Evolutionary conservation across 495 filamentous ascomycete genomes (phyloP), one percentile per base, ranked within the genome.

Genomic region (Hyaloscypha variabilis): DNA sequence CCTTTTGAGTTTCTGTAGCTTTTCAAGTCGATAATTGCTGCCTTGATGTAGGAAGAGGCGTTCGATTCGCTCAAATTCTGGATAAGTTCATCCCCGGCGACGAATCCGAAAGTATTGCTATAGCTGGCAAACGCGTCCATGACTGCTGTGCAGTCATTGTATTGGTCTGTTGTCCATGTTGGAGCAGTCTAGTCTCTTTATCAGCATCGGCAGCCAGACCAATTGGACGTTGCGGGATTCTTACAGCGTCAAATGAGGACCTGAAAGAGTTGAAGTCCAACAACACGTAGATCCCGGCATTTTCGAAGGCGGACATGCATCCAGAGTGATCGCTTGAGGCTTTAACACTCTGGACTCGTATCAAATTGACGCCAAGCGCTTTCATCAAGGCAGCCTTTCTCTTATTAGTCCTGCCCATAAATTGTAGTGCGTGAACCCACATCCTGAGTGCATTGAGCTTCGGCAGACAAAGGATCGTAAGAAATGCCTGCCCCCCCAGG

Each of bases 291-390:
- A 96, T 94, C 25, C 92, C 89, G 25, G 82, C 85, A 67, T 87
- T 78, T 17, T 80, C 82, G 72, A 91, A 85, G 17, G 82, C 84
- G 11, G 75, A 77, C 88, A 91, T 90, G 76, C 88, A 91, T 46
- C 81, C 88, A 60, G 83, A 74, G 75, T 96, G 92, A 69, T 94
- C 80, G 19, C 68, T 82, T 10, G 73, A 71, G 6, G 90, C 72
- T 68, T 94, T 88, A 52, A 94, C 92, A 72, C 93, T 90, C 74
- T 94, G 94, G 53, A 95, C 90, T 34, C 92, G 90, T 68, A 96
- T 93, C 21, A 89, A 80, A 72, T 96, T 96, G 75, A 89, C 82
- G 62, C 92, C 92, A 39, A 96, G 76, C 42, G 86, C 83, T 70
- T 90, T 78, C 92, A 96, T 95, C 61, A 91, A 82, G 19, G 77